Evolutionary conservation across 345 rosid genomes (phyloP).

Genomic region (Eucalyptus regnans): DNA sequence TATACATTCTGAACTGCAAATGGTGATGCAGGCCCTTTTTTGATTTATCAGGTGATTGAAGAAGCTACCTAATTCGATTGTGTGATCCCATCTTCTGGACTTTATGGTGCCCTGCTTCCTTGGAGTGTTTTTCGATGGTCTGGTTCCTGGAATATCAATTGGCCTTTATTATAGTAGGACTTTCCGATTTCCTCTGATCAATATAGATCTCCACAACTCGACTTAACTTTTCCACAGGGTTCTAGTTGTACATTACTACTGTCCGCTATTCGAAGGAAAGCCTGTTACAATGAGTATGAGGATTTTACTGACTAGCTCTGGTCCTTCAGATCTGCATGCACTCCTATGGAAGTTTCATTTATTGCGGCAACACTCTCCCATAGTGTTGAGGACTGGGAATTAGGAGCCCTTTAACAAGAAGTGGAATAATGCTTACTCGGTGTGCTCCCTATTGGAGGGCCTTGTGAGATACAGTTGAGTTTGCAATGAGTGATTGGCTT

Average conservation of each 20-base stretch:
- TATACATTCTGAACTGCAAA: conserved; percentile 20
- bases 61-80: conserved; percentile 13
- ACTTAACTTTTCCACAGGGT: not conserved
- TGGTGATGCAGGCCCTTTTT: conserved; percentile 38
- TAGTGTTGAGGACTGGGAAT: not conserved
- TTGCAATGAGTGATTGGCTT: not conserved
- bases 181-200: not conserved
- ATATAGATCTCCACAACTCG: not conserved
- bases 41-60: conserved; percentile 20
- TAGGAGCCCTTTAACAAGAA: not conserved
- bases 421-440: not conserved
- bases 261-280: not conserved
- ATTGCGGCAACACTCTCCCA: not conserved
- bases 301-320: not conserved
- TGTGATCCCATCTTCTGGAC: conserved; percentile 10
- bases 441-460: not conserved
- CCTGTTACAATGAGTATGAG: not conserved
- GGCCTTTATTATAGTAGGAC: not conserved
- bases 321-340: not conserved
- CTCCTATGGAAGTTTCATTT: not conserved
- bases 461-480: not conserved
- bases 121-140: conserved; percentile 5
- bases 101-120: conserved; percentile 13
- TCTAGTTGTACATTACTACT: not conserved
- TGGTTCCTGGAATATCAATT: not conserved